phyloP scores from a whole-genome alignment of 2,329 filamentous ascomycete species.

The Arthrobotrys musiformis region DNA sequence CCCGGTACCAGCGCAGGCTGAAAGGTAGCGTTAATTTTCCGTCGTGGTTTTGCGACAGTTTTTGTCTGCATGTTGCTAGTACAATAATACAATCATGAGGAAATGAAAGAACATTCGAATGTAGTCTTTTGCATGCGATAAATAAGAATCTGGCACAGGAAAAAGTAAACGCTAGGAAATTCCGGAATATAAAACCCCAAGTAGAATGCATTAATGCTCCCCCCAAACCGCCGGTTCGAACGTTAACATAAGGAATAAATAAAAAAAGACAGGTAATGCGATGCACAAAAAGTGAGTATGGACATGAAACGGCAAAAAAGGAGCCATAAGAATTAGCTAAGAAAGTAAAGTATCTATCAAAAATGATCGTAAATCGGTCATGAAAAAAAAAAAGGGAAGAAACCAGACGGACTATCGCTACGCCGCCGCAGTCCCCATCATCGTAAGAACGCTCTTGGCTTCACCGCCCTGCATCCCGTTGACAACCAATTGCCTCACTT shows the following conservation, averaged over 20 bases:
- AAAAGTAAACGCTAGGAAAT: slow-evolving; percentile 4
- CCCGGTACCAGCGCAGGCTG: background rate
- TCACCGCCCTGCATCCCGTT: slow-evolving; percentile 69
- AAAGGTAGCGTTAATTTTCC: background rate
- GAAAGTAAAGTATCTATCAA: background rate
- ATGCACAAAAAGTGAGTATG: background rate
- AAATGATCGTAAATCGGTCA: background rate
- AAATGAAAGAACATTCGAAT: slow-evolving; percentile 10
- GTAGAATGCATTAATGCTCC: background rate
- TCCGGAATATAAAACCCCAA: background rate
- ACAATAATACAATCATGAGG: background rate
- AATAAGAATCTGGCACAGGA: too few species aligned
- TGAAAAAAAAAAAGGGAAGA: background rate
- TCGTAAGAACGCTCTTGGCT: slow-evolving; percentile 66
- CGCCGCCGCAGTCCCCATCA: slow-evolving; percentile 54
- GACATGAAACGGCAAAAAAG: background rate
- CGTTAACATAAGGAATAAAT: background rate
- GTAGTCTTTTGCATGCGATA: background rate
- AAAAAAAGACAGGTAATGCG: background rate
- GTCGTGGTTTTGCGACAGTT: slow-evolving; percentile 13
- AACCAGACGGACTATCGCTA: slow-evolving; percentile 14
- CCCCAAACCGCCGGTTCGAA: background rate
- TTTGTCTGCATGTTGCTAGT: background rate
- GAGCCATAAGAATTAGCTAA: background rate
- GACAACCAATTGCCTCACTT: slow-evolving; percentile 71